phyloP scores from a whole-genome alignment of 768 basidiomycete genomes.

The Leucosporidium yakuticum region DNA sequence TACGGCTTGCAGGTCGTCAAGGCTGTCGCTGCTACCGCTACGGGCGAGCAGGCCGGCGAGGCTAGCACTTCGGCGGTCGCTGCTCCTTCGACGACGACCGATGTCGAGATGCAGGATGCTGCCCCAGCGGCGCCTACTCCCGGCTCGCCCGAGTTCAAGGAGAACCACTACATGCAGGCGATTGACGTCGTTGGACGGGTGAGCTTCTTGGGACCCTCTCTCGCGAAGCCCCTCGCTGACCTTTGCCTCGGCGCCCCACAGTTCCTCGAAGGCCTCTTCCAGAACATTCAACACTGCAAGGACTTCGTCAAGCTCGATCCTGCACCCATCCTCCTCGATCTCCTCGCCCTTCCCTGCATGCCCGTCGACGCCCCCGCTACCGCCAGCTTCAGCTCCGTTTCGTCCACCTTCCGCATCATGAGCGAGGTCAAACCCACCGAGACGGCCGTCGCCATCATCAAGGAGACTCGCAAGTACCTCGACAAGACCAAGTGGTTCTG shows the following conservation, averaged over 20 bases:
- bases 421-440: slow-evolving; percentile 75
- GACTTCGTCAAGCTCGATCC: slow-evolving; percentile 74
- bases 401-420: slow-evolving; percentile 81
- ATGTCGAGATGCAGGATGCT: slow-evolving; percentile 13
- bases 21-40: neutral
- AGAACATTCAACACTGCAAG: slow-evolving; percentile 78
- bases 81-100: neutral
- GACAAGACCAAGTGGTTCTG: slow-evolving; percentile 67
- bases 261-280: slow-evolving; percentile 93
- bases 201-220: neutral
- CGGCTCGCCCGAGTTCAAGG: slow-evolving; percentile 21
- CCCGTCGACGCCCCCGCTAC: slow-evolving; percentile 84
- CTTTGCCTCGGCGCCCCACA: slow-evolving; percentile 40
- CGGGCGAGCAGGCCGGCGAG: neutral
- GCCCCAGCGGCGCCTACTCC: neutral
- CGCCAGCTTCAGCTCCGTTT: slow-evolving; percentile 75
- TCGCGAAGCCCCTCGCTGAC: neutral
- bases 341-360: slow-evolving; percentile 76
- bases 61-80: neutral
- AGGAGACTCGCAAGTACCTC: slow-evolving; percentile 64
- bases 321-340: slow-evolving; percentile 57
- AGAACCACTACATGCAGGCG: slow-evolving; percentile 34
- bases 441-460: slow-evolving; percentile 63
- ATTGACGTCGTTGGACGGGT: slow-evolving; percentile 44
- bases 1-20: slow-evolving; percentile 24